Percentiles rank a stretch among this genome's conserved stretches.
Evolutionary conservation across 768 basidiomycete species (phyloP).

Genomic region (Psilocybe cubensis): DNA sequence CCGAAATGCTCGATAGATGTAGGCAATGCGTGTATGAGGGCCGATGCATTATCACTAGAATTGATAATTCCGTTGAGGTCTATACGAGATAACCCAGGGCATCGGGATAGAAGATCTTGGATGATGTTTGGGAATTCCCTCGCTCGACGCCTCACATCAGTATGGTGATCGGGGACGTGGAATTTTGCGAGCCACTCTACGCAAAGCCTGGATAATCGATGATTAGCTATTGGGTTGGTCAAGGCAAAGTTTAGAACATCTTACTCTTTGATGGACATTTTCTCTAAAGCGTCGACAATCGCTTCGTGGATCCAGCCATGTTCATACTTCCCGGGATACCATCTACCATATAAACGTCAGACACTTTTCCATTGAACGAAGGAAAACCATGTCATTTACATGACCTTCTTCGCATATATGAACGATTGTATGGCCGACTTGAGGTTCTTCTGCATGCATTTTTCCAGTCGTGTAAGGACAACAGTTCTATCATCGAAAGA

Average conservation of each 20-base stretch:
- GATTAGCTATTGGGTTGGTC: neutral
- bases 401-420: constrained; percentile 5
- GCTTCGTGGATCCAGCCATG: neutral
- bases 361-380: neutral
- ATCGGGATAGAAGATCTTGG: neutral
- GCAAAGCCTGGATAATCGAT: neutral
- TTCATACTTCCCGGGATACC: constrained; percentile 1
- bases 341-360: neutral
- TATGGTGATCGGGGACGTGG: neutral
- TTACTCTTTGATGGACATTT: neutral
- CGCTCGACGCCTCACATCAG: neutral
- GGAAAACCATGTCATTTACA: neutral
- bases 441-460: neutral
- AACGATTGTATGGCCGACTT: neutral
- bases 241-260: neutral
- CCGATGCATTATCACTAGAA: neutral
- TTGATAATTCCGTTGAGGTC: neutral
- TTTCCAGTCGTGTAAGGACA: neutral
- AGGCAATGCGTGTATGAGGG: neutral
- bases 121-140: neutral
- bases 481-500: neutral
- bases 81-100: neutral
- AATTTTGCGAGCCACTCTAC: neutral
- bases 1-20: neutral
- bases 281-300: neutral